Evolutionary conservation across 208 protist species (phyloP), one percentile per base, ranked within the genome.

Genomic region (Trypanosoma boissoni): DNA sequence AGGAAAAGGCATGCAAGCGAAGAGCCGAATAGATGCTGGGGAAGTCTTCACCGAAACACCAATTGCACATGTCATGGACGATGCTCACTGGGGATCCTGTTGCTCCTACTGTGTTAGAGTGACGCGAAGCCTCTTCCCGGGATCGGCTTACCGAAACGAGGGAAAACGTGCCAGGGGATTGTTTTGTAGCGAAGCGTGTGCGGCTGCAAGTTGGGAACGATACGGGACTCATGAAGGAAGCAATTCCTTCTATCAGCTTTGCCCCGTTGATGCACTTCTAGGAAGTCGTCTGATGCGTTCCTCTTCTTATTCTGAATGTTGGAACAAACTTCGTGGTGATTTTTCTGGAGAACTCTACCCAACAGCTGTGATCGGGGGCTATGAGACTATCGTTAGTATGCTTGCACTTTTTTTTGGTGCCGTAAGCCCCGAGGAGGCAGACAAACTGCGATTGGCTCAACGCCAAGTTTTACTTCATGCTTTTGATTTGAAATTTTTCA

Each of bases 21-120:
- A 53, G 39, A 64, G 16, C 3, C 76, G 68, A 18, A 18, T 94
- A 41, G 62, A 75, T 6, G 60, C 68, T 12, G 81, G 84, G 6
- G 62, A 50, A 18, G 55, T 95, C 14, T 54, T 94, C 6, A 72
- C 60, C 7, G 86, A 96, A 50, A 81, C 65, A 14, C 86, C 89
- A 26, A 78, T 77, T 54, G 85, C 82, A 0, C 44, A 80, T 46
- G 76, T 75, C 23, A 58, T 82, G 14, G 79, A 85, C 43, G 73
- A 74, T 21, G 89, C 93, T 71, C 62, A 70, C 49, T 68, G 91
- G 64, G 64, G 91, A 26, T 76, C 76, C 1, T 74, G 74, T 21
- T 96, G 89, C 72, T 80, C 75, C 45, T 91, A 84, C 56, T 93
- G 86, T 57, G 71, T 96, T 49, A 79, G 85, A 51, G 72, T 75